phyloP scores from a whole-genome alignment of 164 flowering plant species.

The Taxillus chinensis region DNA sequence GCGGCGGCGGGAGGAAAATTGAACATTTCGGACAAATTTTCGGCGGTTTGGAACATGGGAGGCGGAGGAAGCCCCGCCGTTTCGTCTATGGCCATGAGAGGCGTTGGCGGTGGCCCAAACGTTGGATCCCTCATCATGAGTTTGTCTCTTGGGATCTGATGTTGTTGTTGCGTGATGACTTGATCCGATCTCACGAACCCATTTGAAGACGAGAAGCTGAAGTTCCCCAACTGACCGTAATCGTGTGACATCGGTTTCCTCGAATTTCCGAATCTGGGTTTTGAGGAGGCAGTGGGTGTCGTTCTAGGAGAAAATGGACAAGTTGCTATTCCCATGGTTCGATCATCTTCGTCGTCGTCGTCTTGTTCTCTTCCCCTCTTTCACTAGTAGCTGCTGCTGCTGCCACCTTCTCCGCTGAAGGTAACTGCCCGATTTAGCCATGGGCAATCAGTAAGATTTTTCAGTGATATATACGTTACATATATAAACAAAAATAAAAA shows the following conservation, averaged over 20 bases:
- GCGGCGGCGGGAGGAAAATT: conserved; percentile 35
- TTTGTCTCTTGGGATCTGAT: conserved; percentile 67
- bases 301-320: conserved; percentile 10
- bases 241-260: conserved; percentile 68
- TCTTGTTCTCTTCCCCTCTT: background rate
- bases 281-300: conserved; percentile 3
- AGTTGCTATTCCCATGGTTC: conserved; percentile 46
- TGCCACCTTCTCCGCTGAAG: background rate
- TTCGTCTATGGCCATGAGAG: conserved; percentile 31
- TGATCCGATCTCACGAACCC: conserved; percentile 50
- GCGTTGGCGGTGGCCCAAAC: conserved; percentile 25
- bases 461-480: no score
- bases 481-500: background rate
- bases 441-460: background rate
- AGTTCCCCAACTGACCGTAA: conserved; percentile 41
- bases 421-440: conserved; percentile 8
- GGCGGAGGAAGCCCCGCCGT: conserved; percentile 15
- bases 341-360: conserved; percentile 29
- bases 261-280: conserved; percentile 8
- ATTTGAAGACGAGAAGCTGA: conserved; percentile 40
- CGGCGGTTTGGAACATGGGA: conserved; percentile 49
- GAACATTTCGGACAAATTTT: conserved; percentile 91
- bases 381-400: background rate
- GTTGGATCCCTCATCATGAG: conserved; percentile 36
- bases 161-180: conserved; percentile 8